phyloP scores from a whole-genome alignment of 805 yeast species.

The Saccharomycopsis javanensis region DNA sequence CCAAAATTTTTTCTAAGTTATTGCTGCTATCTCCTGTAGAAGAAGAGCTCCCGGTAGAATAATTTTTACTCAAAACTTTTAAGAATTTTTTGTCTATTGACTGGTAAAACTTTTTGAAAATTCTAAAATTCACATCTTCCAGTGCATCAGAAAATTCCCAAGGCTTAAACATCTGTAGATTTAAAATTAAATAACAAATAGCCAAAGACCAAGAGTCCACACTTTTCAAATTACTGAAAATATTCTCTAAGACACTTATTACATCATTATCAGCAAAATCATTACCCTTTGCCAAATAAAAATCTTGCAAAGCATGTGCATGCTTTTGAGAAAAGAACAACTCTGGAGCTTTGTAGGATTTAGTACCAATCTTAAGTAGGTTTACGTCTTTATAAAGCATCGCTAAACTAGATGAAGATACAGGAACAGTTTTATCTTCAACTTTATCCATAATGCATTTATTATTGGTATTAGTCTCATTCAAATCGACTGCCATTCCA shows the following conservation, averaged over 20 bases:
- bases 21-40: neutral
- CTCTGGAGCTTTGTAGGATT: slow-evolving; percentile 18
- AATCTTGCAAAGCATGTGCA: neutral
- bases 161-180: slow-evolving; percentile 12
- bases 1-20: neutral
- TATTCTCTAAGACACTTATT: neutral
- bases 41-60: neutral
- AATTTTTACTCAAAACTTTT: neutral
- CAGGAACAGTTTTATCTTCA: neutral
- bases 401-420: neutral
- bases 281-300: neutral
- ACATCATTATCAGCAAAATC: neutral
- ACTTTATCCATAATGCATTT: too few relatives aligned
- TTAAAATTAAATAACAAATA: slow-evolving; percentile 12
- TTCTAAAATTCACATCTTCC: slow-evolving; percentile 10
- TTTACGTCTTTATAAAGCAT: slow-evolving; percentile 1
- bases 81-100: neutral
- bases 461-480: neutral
- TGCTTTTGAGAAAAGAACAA: slow-evolving; percentile 12
- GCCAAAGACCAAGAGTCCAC: slow-evolving; percentile 17
- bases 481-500: slow-evolving; percentile 35
- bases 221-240: slow-evolving; percentile 1
- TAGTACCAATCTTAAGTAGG: slow-evolving; percentile 16
- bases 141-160: slow-evolving; percentile 16
- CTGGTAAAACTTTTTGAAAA: slow-evolving; percentile 1